These are phyloP conservation scores for Nyssa sinensis DNA, from an alignment of 148 eudicot genomes.

Conservation along the genomic window DNA sequence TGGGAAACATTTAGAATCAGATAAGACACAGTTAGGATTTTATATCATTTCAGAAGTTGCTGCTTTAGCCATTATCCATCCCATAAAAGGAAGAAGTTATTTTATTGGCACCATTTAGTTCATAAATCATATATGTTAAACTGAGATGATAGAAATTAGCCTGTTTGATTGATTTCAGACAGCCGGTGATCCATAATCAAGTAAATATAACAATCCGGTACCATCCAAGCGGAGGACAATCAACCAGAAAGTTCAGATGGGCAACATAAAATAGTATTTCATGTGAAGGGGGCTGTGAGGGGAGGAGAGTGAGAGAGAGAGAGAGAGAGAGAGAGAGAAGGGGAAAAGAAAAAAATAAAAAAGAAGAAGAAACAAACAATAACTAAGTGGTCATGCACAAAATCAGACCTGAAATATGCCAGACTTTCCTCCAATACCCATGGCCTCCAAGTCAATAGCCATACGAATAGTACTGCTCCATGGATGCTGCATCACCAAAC, in stretches of 20 bases:
- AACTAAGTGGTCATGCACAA: background rate
- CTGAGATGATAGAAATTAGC: background rate
- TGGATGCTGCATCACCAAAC: conserved; percentile 66
- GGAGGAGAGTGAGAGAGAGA: too few species aligned
- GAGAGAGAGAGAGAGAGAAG: too few species aligned
- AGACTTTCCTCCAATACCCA: conserved; percentile 92
- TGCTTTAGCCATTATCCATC: conserved; percentile 4
- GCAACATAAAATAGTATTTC: too few species aligned
- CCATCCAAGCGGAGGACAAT: too few species aligned
- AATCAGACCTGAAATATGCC: conserved; percentile 77
- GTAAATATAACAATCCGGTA: too few species aligned
- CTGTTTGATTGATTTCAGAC: background rate
- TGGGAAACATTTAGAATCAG: too few species aligned
- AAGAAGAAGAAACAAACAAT: background rate
- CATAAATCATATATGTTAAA: background rate
- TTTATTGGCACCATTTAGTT: background rate
- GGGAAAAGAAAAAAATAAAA: background rate
- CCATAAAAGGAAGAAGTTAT: background rate
- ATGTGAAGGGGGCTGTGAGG: too few species aligned
- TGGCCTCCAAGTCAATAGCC: conserved; percentile 96
- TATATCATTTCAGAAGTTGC: too few species aligned
- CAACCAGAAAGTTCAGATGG: too few species aligned
- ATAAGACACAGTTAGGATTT: too few species aligned
- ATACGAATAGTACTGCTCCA: conserved; percentile 81
- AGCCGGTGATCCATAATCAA: too few species aligned